A percentile compares a stretch with the other conserved stretches of the same genome.
These are phyloP conservation scores for Triticum monococcum DNA, from an alignment of 176 grass and related monocot genomes.

Conservation along the genomic window DNA sequence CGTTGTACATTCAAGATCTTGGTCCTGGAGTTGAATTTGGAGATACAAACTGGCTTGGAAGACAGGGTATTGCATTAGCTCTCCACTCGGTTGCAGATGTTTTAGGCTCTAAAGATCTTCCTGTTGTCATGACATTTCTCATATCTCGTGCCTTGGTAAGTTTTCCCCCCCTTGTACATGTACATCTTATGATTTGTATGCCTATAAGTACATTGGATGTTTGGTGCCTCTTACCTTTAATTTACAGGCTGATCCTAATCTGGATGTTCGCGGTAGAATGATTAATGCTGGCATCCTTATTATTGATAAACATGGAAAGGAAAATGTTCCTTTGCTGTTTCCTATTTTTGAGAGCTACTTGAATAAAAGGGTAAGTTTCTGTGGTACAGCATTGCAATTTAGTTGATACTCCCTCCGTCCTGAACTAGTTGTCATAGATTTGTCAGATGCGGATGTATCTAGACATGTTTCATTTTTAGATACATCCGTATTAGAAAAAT, in stretches of 20 bases:
- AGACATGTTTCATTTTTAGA: no score
- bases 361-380: slow-evolving; percentile 75
- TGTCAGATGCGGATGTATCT: no score
- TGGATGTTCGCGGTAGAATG: slow-evolving; percentile 94
- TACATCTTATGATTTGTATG: slow-evolving; percentile 7
- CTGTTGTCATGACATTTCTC: slow-evolving; percentile 95
- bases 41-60: slow-evolving; percentile 75
- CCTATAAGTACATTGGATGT: neutral
- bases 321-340: slow-evolving; percentile 96
- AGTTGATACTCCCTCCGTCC: neutral
- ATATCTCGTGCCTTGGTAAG: slow-evolving; percentile 94
- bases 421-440: no score
- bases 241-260: slow-evolving; percentile 89
- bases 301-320: slow-evolving; percentile 97
- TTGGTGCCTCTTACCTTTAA: slow-evolving; percentile 23
- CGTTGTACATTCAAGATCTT: slow-evolving; percentile 77
- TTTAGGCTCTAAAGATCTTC: slow-evolving; percentile 89
- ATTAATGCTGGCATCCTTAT: slow-evolving; percentile 95
- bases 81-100: slow-evolving; percentile 91
- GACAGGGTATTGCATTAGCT: slow-evolving; percentile 92
- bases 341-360: slow-evolving; percentile 99
- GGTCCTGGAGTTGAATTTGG: slow-evolving; percentile 55
- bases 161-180: neutral
- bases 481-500: no score
- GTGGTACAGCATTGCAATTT: slow-evolving; percentile 14